phyloP scores from a whole-genome alignment of 495 filamentous ascomycete genomes.

The Tetracladium marchalianum region DNA sequence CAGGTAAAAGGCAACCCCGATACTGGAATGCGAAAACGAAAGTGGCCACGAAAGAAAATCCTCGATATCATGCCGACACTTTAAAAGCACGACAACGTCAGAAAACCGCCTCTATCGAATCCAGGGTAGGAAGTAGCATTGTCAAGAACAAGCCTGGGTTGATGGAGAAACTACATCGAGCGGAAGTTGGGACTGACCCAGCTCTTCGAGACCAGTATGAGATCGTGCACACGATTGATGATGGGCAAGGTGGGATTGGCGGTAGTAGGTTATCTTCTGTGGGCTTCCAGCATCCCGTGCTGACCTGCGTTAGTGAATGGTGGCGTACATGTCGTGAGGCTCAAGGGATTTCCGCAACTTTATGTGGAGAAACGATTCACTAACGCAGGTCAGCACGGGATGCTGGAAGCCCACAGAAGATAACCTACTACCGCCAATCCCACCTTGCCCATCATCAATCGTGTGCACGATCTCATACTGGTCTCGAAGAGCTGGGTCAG shows the following conservation, averaged over 20 bases:
- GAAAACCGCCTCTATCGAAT: too few relatives aligned
- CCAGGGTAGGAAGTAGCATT: too few relatives aligned
- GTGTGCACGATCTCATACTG: conserved; percentile 10
- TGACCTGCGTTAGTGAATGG: conserved; percentile 9
- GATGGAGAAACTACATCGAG: too few relatives aligned
- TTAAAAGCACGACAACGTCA: not conserved
- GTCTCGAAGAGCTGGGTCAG: not conserved
- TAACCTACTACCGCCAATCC: conserved; percentile 5
- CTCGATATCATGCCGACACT: conserved; percentile 2
- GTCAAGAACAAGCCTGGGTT: too few relatives aligned
- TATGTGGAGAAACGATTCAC: conserved; percentile 17
- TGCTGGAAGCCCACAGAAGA: too few relatives aligned
- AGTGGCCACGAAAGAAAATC: not conserved
- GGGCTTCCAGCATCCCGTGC: too few relatives aligned
- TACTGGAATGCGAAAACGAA: conserved; percentile 10
- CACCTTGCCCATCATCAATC: conserved; percentile 14
- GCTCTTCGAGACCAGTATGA: conserved; percentile 8
- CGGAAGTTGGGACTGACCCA: too few relatives aligned
- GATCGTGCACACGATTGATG: conserved; percentile 12
- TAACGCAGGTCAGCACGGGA: too few relatives aligned
- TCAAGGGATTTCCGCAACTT: conserved; percentile 1
- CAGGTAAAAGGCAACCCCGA: not conserved
- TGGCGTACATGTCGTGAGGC: conserved; percentile 16
- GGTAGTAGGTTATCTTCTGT: not conserved
- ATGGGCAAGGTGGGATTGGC: conserved; percentile 11